Evolutionary conservation across 352 stramenopile species (phyloP).

Genomic region (Pythium folliculosum): DNA sequence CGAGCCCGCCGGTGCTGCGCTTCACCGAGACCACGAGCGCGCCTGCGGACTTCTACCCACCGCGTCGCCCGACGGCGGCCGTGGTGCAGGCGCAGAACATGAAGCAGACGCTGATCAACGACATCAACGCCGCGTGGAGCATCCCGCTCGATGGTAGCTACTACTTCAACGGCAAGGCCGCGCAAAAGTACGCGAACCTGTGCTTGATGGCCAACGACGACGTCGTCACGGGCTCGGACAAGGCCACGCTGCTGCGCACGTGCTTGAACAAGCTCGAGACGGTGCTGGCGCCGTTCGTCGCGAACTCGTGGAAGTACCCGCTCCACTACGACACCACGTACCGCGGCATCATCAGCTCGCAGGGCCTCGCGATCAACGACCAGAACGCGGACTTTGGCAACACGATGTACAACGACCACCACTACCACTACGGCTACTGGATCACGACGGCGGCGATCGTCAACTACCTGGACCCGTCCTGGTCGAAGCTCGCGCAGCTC

Average conservation of each 20-base stretch:
- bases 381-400: conserved; percentile 72
- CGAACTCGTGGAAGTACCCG: conserved; percentile 29
- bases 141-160: conserved; percentile 71
- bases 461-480: conserved; percentile 25
- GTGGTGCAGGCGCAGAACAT: conserved; percentile 48
- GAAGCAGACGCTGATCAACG: conserved; percentile 38
- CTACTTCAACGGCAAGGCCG: conserved; percentile 83
- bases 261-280: conserved; percentile 46
- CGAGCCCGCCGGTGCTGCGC: conserved; percentile 43
- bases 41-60: conserved; percentile 52
- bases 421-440: conserved; percentile 80
- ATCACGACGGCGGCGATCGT: conserved; percentile 51
- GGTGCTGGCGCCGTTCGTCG: conserved; percentile 43
- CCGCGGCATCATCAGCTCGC: conserved; percentile 53
- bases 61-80: conserved; percentile 33
- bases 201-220: conserved; percentile 65
- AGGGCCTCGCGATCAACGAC: conserved; percentile 54
- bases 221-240: conserved; percentile 35
- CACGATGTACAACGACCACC: conserved; percentile 76
- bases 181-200: conserved; percentile 81
- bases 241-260: conserved; percentile 42
- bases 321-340: conserved; percentile 58
- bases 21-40: conserved; percentile 48
- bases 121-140: conserved; percentile 51
- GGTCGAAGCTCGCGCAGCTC: conserved; percentile 26